Base-by-base conservation (phyloP, 1,284 basidiomycete species). In the Pseudozyma sp. region DNA sequence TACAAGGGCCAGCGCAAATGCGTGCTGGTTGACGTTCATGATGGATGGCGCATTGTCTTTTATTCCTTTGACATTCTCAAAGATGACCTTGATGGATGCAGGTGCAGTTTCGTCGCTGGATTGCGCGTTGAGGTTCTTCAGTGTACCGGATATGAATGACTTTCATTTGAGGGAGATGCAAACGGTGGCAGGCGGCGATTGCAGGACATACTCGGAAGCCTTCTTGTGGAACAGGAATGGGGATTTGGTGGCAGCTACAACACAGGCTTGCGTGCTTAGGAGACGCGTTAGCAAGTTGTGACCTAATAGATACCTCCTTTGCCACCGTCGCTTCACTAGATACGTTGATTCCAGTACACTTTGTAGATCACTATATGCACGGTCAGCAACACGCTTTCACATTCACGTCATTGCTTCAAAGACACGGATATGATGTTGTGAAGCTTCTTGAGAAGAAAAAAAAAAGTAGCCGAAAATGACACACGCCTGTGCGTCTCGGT, bases 11-110 rank as follows among this genome's bases (percentile, higher is more conserved):
- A 56, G 59, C 11, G 66, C 71, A 2, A 72, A 81, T 34, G 63
- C 70, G 9, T 42, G 58, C 14, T 43, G 64, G 19, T 16, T 74
- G 12, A 68, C 67, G 1, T 77, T 79, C 39, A 50, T 75, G 35
- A 57, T 83, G 65, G 83, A 84, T 40, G 81, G 69, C 9, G 75
- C 73, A 1, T 53, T 84, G 3, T 69, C 76, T 0, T 84, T 84
- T 60, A 60, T 77, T n/a, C 81, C 82, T 1, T 44, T 85, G 11
- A 79, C 82, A 1, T 74, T 80, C 39, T 66, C 59, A n/a, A 69
- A 72, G 21, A 25, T 63, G 35, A 55, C 53, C 13, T 39, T 83
- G 39, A 16, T 54, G 5, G 75, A 81, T 36, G 80, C 78, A 0
- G 52, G 44, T 21, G 73, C 76, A 0, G 73, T 57, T 2, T 79